Base-by-base conservation (phyloP, 306 rosid genomes). In the Trichosanthes truncata region DNA sequence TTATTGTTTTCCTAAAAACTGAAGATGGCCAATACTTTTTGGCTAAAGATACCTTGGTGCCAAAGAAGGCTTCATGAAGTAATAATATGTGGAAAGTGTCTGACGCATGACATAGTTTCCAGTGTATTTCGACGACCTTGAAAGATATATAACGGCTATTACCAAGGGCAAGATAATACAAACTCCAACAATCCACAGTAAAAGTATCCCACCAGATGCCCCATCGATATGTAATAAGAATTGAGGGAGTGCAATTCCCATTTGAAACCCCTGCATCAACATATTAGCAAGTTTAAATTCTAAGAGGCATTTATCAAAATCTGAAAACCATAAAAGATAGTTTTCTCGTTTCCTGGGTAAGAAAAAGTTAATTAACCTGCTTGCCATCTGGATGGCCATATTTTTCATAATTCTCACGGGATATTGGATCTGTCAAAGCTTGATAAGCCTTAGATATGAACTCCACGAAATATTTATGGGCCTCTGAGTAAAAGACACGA, bases 91-190 rank as follows among this genome's bases (percentile, higher is more conserved):
- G 59, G 91, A 91, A 77, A 95, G 85, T 1, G 99, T 95, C 55
- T 95, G 97, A 89, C 93, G 99, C 99, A 95, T 95, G 80, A 95
- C 99, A 83, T 93, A 92, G 84, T 95, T 95, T 82, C 97, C 99
- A 0, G 97, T 91, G 85, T 95, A 95, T 86, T 95, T 95, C 23
- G 98, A 87, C 9, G 99, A 96, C 86, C 91, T 90, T 55, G 99
- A 95, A 82, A 95, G 98, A 89, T 95, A 95, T 78, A 95, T 77
- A 76, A 95, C 98, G 85, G 97, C 99, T 78, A 91, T 82, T 56
- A 93, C 92, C 93, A 96, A 83, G 51, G 99, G 99, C 91, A 96
- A 90, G 79, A 96, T 97, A 88, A 96, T 93, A 72, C 99, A 91
- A 80, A 93, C 81, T 83, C 98, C 99, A 80, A 96, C 99, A 56